Evolutionary conservation across 2,329 filamentous ascomycete species (phyloP).

Genomic region (Apiospora phragmitis): DNA sequence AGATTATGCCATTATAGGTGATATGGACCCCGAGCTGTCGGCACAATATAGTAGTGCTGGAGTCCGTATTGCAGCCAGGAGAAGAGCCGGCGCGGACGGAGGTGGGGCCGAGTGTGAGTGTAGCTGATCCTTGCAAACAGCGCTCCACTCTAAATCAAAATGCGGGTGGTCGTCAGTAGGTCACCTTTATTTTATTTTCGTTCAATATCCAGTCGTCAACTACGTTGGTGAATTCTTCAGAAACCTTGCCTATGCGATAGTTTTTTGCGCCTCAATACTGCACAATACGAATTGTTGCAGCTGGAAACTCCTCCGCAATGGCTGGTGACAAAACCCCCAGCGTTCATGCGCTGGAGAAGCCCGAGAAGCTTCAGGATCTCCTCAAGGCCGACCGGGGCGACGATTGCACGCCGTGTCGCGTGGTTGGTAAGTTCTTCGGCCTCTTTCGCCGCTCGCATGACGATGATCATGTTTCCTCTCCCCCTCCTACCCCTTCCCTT

Average conservation of each 20-base stretch:
- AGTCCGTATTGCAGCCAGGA: neutral
- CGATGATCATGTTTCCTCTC: neutral
- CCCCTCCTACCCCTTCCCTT: neutral
- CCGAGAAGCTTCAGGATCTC: conserved; percentile 61
- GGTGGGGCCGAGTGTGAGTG: neutral
- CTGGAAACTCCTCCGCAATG: conserved; percentile 34
- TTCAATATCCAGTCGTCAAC: neutral
- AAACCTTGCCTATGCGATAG: neutral
- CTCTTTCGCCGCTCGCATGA: neutral
- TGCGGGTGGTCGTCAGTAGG: neutral
- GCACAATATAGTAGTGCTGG: neutral
- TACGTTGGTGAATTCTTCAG: neutral
- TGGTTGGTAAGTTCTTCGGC: conserved; percentile 59
- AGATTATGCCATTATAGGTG: neutral
- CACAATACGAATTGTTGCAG: neutral
- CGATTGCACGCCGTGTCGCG: conserved; percentile 70
- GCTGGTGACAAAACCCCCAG: conserved; percentile 50
- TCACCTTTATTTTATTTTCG: neutral
- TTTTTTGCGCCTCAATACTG: neutral
- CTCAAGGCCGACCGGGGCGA: conserved; percentile 57
- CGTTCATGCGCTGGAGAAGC: conserved; percentile 56
- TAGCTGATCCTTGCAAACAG: neutral
- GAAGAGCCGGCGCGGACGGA: neutral
- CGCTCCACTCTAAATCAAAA: neutral
- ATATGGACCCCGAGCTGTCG: neutral